phyloP scores from a whole-genome alignment of 352 stramenopile genomes.

The Globisporangium middletonii region DNA sequence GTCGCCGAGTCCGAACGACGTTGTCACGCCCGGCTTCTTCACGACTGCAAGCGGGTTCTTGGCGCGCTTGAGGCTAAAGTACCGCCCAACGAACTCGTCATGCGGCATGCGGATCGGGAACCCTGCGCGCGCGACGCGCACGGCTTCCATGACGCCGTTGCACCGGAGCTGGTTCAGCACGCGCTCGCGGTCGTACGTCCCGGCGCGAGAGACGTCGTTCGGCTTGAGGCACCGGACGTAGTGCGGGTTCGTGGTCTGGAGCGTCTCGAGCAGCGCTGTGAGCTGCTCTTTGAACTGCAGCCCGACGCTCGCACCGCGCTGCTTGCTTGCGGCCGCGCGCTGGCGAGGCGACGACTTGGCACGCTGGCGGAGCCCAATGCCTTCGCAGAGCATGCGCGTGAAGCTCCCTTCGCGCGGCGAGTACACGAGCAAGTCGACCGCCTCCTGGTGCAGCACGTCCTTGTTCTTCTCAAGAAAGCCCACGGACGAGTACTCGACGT shows the following conservation, averaged over 20 bases:
- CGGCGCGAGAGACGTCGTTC: constrained; percentile 67
- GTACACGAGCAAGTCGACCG: constrained; percentile 73
- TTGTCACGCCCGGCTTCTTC: constrained; percentile 22
- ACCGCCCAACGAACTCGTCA: constrained; percentile 65
- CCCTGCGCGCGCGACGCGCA: constrained; percentile 77
- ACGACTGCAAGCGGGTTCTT: constrained; percentile 30
- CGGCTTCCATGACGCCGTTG: constrained; percentile 81
- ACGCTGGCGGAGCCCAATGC: constrained; percentile 38
- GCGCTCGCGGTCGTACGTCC: constrained; percentile 54
- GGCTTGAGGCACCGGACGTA: constrained; percentile 90
- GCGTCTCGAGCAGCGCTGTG: constrained; percentile 59
- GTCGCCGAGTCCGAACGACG: constrained; percentile 42
- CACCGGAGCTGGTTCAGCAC: constrained; percentile 84
- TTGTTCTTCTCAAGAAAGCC: constrained; percentile 88
- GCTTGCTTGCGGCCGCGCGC: constrained; percentile 51
- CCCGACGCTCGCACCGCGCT: constrained; percentile 71
- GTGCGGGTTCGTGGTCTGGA: constrained; percentile 71
- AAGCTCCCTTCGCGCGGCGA: constrained; percentile 71
- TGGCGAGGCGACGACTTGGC: constrained; percentile 53
- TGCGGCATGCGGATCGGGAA: constrained; percentile 80
- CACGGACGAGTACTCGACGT: constrained; percentile 70
- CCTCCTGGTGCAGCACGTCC: constrained; percentile 76
- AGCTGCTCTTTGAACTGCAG: constrained; percentile 86
- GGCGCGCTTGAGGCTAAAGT: constrained; percentile 60
- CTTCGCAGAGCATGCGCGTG: constrained; percentile 60